A percentile compares a stretch with the other conserved stretches of the same genome.
These are phyloP conservation scores for Dissoconium aciculare DNA, from an alignment of 2,329 filamentous ascomycete species.

Conservation along the genomic window DNA sequence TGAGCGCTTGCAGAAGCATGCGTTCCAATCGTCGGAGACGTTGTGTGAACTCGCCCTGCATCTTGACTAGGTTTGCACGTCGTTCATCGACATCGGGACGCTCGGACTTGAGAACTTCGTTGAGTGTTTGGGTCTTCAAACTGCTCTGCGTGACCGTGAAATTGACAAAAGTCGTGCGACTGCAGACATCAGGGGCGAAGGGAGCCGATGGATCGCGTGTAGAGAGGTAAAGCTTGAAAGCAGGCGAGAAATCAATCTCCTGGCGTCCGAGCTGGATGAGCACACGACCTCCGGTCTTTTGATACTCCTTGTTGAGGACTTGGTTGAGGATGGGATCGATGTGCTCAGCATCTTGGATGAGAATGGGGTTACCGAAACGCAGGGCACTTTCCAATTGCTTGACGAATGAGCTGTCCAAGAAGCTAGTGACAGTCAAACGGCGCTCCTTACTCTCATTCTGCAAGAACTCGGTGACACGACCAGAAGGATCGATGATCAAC, in stretches of 20 bases:
- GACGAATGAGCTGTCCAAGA: slow-evolving; percentile 93
- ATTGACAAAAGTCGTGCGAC: slow-evolving; percentile 96
- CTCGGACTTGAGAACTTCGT: slow-evolving; percentile 94
- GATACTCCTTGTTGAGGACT: slow-evolving; percentile 98
- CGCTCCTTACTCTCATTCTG: slow-evolving; percentile 89
- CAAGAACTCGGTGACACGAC: slow-evolving; percentile 84
- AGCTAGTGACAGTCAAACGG: slow-evolving; percentile 89
- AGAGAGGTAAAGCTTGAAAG: slow-evolving; percentile 88
- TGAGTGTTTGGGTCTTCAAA: slow-evolving; percentile 92
- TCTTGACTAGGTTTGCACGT: slow-evolving; percentile 91
- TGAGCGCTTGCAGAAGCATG: slow-evolving; percentile 80
- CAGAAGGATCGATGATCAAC: slow-evolving; percentile 94
- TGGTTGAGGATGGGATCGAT: slow-evolving; percentile 95
- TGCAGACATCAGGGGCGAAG: slow-evolving; percentile 94
- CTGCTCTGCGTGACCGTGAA: slow-evolving; percentile 99
- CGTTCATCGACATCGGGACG: slow-evolving; percentile 93
- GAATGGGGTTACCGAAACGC: slow-evolving; percentile 93
- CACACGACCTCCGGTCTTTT: slow-evolving; percentile 93
- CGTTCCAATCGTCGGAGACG: slow-evolving; percentile 93
- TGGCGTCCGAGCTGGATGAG: slow-evolving; percentile 97
- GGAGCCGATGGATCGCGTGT: slow-evolving; percentile 91
- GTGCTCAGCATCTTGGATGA: slow-evolving; percentile 96
- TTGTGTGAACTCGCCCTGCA: slow-evolving; percentile 98
- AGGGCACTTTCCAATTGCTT: slow-evolving; percentile 95
- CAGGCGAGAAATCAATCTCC: slow-evolving; percentile 95